These are phyloP conservation scores for Fusarium papillatum DNA, from an alignment of 2,329 filamentous ascomycete genomes.

Conservation along the genomic window DNA sequence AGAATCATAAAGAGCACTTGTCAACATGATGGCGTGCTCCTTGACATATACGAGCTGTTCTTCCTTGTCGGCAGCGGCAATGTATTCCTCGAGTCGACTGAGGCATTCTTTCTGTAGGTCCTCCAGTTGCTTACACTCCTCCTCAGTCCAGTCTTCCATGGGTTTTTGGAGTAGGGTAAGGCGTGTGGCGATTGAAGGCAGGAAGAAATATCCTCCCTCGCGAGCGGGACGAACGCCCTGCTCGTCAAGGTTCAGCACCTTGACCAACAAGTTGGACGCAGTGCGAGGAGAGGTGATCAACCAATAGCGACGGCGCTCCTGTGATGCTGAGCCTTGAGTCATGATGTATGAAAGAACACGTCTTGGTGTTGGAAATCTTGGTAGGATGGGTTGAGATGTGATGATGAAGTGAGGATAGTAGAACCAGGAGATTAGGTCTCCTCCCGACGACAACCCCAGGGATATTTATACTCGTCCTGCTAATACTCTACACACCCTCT, in stretches of 20 bases:
- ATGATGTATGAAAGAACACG: slow-evolving; percentile 2
- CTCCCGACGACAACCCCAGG: background rate
- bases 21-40: slow-evolving; percentile 31
- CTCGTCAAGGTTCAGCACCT: slow-evolving; percentile 34
- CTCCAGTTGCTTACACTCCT: slow-evolving; percentile 4
- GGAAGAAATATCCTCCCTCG: slow-evolving; percentile 36
- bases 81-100: slow-evolving; percentile 22
- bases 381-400: background rate
- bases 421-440: too few relatives aligned
- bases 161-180: slow-evolving; percentile 10
- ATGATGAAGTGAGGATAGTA: background rate
- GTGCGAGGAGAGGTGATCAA: slow-evolving; percentile 34
- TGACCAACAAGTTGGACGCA: slow-evolving; percentile 35
- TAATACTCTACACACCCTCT: background rate
- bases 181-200: slow-evolving; percentile 10
- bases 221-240: slow-evolving; percentile 29
- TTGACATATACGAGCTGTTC: slow-evolving; percentile 26
- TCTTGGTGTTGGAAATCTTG: background rate
- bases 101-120: slow-evolving; percentile 12
- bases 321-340: slow-evolving; percentile 17
- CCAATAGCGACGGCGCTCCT: slow-evolving; percentile 25
- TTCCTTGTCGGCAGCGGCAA: slow-evolving; percentile 26
- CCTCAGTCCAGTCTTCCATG: slow-evolving; percentile 27
- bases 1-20: slow-evolving; percentile 17
- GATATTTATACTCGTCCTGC: background rate